These are phyloP conservation scores for Priceomyces castillae DNA, from an alignment of 805 yeast genomes.

Conservation along the genomic window DNA sequence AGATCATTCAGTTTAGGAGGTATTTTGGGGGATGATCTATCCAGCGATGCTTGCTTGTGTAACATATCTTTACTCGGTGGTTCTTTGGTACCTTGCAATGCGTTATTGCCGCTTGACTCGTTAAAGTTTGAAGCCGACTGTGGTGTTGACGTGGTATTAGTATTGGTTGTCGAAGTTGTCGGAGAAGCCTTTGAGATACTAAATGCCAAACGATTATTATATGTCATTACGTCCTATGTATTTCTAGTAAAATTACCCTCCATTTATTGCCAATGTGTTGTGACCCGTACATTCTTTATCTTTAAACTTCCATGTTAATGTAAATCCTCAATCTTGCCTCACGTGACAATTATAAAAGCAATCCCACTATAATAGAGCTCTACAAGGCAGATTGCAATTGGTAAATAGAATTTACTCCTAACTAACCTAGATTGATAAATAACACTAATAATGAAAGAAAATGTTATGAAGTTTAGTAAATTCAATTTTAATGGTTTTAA, in stretches of 20 bases:
- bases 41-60: constrained; percentile 9
- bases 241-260: not conserved
- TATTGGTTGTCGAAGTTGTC: constrained; percentile 41
- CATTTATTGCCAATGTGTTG: not conserved
- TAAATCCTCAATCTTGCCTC: too few relatives aligned
- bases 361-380: too few relatives aligned
- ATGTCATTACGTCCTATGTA: constrained; percentile 21
- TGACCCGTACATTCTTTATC: not conserved
- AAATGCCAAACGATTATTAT: constrained; percentile 29
- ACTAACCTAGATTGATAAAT: too few relatives aligned
- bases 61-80: constrained; percentile 19
- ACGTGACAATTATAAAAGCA: too few relatives aligned
- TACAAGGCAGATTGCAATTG: too few relatives aligned
- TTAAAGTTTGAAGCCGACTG: constrained; percentile 8
- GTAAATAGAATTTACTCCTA: too few relatives aligned
- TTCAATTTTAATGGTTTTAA: too few relatives aligned
- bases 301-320: not conserved
- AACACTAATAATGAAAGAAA: too few relatives aligned
- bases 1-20: constrained; percentile 2
- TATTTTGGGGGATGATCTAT: constrained; percentile 11
- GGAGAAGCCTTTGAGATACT: constrained; percentile 39
- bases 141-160: constrained; percentile 23
- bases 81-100: constrained; percentile 10
- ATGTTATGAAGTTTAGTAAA: too few relatives aligned
- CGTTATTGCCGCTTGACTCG: constrained; percentile 6